A percentile compares a stretch with the other conserved stretches of the same genome.
Conservation (phyloP, 2,329 filamentous ascomycete species). For the Chaetothyriales sp. region DNA sequence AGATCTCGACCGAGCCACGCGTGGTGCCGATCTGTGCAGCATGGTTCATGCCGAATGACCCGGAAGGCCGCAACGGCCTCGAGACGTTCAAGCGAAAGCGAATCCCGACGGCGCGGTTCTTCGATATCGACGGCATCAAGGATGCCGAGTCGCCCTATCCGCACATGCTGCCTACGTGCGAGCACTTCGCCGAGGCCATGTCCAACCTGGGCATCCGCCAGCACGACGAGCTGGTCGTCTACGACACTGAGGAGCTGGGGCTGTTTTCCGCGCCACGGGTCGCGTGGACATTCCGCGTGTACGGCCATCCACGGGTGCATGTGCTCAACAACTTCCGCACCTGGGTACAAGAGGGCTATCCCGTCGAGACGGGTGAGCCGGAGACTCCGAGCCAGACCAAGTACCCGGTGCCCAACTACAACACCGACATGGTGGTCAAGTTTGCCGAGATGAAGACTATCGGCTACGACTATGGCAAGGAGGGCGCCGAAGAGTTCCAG, state of each 20-base stretch:
- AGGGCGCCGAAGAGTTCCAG: slow-evolving; percentile 69
- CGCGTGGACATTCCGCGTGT: slow-evolving; percentile 80
- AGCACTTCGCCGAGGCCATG: slow-evolving; percentile 77
- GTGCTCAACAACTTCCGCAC: slow-evolving; percentile 87
- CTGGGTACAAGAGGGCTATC: slow-evolving; percentile 75
- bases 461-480: slow-evolving; percentile 61
- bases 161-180: slow-evolving; percentile 80
- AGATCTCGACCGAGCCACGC: slow-evolving; percentile 65
- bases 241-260: slow-evolving; percentile 78
- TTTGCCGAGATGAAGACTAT: slow-evolving; percentile 75
- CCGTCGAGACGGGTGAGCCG: slow-evolving; percentile 56
- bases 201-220: slow-evolving; percentile 69
- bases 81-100: slow-evolving; percentile 67
- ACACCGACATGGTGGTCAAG: slow-evolving; percentile 51
- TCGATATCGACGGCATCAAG: slow-evolving; percentile 84
- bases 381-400: slow-evolving; percentile 25
- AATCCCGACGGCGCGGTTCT: slow-evolving; percentile 84
- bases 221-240: slow-evolving; percentile 85
- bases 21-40: slow-evolving; percentile 81
- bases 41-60: slow-evolving; percentile 93
- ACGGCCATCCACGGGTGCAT: slow-evolving; percentile 79
- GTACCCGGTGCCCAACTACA: slow-evolving; percentile 41
- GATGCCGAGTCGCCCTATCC: slow-evolving; percentile 80
- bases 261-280: slow-evolving; percentile 90
- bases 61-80: slow-evolving; percentile 55